Evolutionary conservation across 108 stramenopile species (phyloP), one percentile per base, ranked within the genome.

Genomic region (Cyclotella atomus): DNA sequence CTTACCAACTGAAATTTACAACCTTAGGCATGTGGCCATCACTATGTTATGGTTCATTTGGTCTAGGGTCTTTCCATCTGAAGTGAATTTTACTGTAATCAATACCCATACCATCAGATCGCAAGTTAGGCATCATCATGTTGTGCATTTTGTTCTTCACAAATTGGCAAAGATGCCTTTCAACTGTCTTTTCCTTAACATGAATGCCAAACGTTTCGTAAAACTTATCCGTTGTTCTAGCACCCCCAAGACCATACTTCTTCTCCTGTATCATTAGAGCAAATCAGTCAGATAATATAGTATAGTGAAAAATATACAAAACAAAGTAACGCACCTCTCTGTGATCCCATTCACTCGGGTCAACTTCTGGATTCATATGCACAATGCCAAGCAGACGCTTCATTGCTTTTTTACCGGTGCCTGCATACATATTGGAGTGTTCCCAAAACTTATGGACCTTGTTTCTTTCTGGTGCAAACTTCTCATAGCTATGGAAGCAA

Each of bases 401-500:
- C 83, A 88, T 72, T 27, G 83, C 77, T 54, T 63, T 68, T 23
- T 70, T 30, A 8, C 85, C 85, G 10, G 63, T 72, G 2, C 85
- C 88, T 34, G 59, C 53, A 55, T 69, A 82, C 10, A 23, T 44
- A 2, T 61, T 43, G 24, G 80, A 41, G 55, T 88, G 50, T 28
- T 81, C 77, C 83, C 81, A 85, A 28, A 80, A 87, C 28, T 75
- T 67, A 16, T 65, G 77, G 0, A 83, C 82, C 41, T 79, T 73
- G 41, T 77, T 77, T 34, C 82, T 59, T 43, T 33, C 66, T 21
- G 53, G 60, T 28, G 65, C 43, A 29, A 73, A 81, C 32, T 75
- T 79, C 25, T 81, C 88, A 36, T 88, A 88, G 45, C 79, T 72
- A 59, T 88, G 87, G 54, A 88, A 88, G 46, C 83, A 76, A 2